Evolutionary conservation across 2,329 filamentous ascomycete species (phyloP), one percentile per base, ranked within the genome.

Genomic region (Hymenoscyphus occultus): DNA sequence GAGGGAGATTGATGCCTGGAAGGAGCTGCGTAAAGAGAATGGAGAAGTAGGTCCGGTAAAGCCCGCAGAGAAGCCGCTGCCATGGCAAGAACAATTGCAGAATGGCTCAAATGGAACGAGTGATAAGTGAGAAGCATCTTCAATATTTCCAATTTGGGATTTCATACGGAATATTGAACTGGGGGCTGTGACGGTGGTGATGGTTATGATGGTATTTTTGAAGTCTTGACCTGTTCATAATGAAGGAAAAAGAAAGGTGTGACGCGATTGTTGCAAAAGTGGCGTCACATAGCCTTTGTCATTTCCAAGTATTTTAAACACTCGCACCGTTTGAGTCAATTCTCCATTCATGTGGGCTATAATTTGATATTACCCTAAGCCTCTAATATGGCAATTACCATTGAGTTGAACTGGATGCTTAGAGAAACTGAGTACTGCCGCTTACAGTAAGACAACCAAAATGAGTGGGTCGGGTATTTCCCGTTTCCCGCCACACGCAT

Each of bases 1-100:
- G 54, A 67, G 65, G 32, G 70, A 71, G 28, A 80, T 81, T n/a
- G 78, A 81, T 42, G 74, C 72, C 31, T 81, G 80, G 80, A 70
- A 76, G 66, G 65, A 68, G 65, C 71, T 78, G 16, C 75, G 80
- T 39, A 72, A 71, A 0, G 71, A 69, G 28, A 67, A 59, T 6
- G 77, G 77, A 0, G 79, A 78, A 28, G 54, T 80, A n/a, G 80
- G 79, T 0, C 77, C 77, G 0, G 78, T 77, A 16, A 72, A 73
- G 70, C 66, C 72, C 6, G 78, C 79, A 0, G 72, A 70, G 22
- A 74, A 76, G 59, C 77, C 77, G 6, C 63, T 80, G 64, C 76
- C 77, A 5, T 80, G 78, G 78, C 78, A 80, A 71, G 62, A 60
- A 59, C 19, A 39, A 16, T n/a, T 48, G 61, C 12, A 56, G 54